A percentile compares a stretch with the other conserved stretches of the same genome.
Evolutionary conservation across 2,329 filamentous ascomycete genomes (phyloP).

Genomic region (Botryosphaeria dothidea): DNA sequence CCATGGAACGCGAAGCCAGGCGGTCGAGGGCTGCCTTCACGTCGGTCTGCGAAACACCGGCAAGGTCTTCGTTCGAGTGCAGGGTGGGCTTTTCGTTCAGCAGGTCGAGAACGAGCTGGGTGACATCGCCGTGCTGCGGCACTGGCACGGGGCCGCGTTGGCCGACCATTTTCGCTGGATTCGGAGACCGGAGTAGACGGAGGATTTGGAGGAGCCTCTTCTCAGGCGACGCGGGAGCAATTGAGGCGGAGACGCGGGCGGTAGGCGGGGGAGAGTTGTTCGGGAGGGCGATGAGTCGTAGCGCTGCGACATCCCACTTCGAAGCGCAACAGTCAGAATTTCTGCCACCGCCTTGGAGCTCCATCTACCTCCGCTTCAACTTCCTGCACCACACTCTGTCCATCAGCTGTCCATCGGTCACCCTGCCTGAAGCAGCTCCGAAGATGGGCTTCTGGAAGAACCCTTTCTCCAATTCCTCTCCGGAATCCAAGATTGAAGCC

Average conservation of each 20-base stretch:
- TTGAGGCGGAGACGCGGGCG: not conserved
- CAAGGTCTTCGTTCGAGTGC: conserved; percentile 54
- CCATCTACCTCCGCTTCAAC: not conserved
- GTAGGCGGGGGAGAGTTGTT: not conserved
- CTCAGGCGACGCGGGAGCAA: not conserved
- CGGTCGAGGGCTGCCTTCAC: conserved; percentile 89
- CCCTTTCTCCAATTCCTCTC: not conserved
- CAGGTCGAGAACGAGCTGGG: conserved; percentile 80
- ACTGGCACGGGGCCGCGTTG: conserved; percentile 51
- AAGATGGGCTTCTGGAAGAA: conserved; percentile 12
- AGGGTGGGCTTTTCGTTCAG: conserved; percentile 51
- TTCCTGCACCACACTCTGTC: not conserved
- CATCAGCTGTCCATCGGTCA: not conserved
- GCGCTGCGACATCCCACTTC: conserved; percentile 11
- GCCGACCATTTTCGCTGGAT: conserved; percentile 41
- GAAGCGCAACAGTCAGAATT: conserved; percentile 5
- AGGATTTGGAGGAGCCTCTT: not conserved
- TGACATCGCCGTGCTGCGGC: conserved; percentile 53
- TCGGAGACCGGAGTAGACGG: not conserved
- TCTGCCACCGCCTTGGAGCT: conserved; percentile 18
- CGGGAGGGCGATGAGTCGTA: conserved; percentile 17
- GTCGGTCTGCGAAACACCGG: conserved; percentile 45
- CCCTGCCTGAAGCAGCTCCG: not conserved
- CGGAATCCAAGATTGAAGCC: not conserved
- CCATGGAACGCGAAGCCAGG: conserved; percentile 80